Conservation (phyloP, 306 rosid genomes). For the Acacia confusa region DNA sequence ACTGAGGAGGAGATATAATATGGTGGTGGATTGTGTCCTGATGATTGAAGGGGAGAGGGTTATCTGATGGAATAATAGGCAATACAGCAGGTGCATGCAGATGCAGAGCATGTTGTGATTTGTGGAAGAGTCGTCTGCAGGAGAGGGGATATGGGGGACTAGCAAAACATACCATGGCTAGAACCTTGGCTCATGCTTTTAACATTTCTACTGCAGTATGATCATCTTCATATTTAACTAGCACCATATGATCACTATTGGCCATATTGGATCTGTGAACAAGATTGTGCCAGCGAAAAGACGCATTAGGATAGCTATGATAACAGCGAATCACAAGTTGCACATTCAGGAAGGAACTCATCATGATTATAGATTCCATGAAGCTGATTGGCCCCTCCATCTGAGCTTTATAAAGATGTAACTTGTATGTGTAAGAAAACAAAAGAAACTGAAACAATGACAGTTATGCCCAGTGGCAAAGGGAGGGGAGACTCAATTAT, state of each 20-base stretch:
- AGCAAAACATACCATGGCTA: constrained; percentile 31
- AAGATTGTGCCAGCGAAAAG: constrained; percentile 17
- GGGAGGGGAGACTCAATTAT: neutral
- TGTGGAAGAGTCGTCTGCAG: constrained; percentile 32
- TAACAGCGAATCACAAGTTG: constrained; percentile 9
- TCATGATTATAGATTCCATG: neutral
- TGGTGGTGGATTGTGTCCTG: constrained; percentile 11
- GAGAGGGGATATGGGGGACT: constrained; percentile 6
- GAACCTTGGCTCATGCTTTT: constrained; percentile 4
- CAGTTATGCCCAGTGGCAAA: neutral
- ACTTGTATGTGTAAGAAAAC: neutral
- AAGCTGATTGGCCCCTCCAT: neutral
- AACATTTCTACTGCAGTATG: neutral
- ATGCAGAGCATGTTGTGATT: constrained; percentile 32
- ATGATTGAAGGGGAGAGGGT: constrained; percentile 28
- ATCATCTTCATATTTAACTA: constrained; percentile 22
- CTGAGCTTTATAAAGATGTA: neutral
- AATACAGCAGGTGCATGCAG: constrained; percentile 25
- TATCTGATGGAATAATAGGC: constrained; percentile 24
- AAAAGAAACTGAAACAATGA: neutral
- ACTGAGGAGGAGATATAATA: constrained; percentile 5
- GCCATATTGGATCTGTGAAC: constrained; percentile 13
- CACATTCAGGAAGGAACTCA: constrained; percentile 6
- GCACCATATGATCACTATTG: constrained; percentile 2
- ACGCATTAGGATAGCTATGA: constrained; percentile 1